These are phyloP conservation scores for Deinandra increscens DNA, from an alignment of 129 eudicot genomes.

Conservation along the genomic window DNA sequence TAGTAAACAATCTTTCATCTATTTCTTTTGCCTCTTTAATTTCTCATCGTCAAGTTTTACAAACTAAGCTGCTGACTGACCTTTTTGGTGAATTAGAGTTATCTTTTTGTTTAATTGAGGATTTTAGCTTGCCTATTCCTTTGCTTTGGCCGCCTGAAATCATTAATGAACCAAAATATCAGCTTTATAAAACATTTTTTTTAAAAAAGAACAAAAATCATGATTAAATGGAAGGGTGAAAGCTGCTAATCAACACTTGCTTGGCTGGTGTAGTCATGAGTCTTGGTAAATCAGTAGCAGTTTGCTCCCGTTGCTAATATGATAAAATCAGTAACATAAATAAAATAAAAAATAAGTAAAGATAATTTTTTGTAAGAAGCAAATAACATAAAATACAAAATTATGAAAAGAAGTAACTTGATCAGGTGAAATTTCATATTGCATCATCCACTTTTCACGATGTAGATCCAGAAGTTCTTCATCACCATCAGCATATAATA, in stretches of 20 bases:
- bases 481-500: slow-evolving; percentile 69
- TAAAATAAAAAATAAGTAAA: not conserved
- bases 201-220: not conserved
- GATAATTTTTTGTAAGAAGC: not conserved
- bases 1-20: no score
- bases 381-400: slow-evolving; percentile 13
- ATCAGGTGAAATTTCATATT: slow-evolving; percentile 23
- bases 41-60: no score
- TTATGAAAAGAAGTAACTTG: slow-evolving; percentile 32
- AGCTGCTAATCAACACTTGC: slow-evolving; percentile 32
- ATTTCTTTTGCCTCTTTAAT: no score
- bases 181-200: not conserved
- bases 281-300: slow-evolving; percentile 15
- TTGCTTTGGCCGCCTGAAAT: slow-evolving; percentile 36
- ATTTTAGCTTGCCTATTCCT: slow-evolving; percentile 36
- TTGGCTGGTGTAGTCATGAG: slow-evolving; percentile 27
- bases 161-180: not conserved
- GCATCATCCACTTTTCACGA: slow-evolving; percentile 49
- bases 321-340: slow-evolving; percentile 14
- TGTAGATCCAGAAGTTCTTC: slow-evolving; percentile 53
- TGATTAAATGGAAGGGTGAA: not conserved
- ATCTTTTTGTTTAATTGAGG: slow-evolving; percentile 20
- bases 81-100: slow-evolving; percentile 14
- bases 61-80: slow-evolving; percentile 12
- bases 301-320: slow-evolving; percentile 28